These are phyloP conservation scores for Toxoplasma gondii DNA, from an alignment of 169 alveolate species.

Conservation along the genomic window DNA sequence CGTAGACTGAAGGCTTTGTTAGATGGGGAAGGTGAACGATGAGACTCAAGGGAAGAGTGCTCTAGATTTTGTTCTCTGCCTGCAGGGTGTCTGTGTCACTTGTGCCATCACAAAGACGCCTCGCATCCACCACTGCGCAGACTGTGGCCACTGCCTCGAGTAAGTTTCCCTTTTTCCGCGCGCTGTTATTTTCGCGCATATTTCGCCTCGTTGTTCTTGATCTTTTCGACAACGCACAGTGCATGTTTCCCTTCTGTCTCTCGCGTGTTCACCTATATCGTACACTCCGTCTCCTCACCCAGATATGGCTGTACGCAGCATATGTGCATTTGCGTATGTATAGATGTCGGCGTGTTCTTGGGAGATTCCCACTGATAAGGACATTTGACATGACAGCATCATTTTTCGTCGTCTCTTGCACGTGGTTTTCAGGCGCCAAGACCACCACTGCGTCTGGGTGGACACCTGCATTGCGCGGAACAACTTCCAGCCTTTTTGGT, in stretches of 20 bases:
- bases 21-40: no score
- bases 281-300: no score
- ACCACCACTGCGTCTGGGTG: constrained; percentile 97
- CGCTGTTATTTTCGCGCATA: neutral
- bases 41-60: no score
- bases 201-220: no score
- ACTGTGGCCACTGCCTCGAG: constrained; percentile 83
- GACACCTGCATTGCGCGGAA: constrained; percentile 93
- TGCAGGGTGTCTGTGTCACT: constrained; percentile 84
- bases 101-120: constrained; percentile 82
- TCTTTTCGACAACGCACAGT: no score
- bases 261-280: no score
- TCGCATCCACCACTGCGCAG: constrained; percentile 86
- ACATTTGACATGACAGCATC: no score
- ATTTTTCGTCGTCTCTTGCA: no score
- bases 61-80: neutral
- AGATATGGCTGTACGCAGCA: no score
- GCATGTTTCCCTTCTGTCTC: no score
- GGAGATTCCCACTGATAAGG: no score
- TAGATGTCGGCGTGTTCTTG: neutral
- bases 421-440: constrained; percentile 81
- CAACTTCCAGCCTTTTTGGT: constrained; percentile 78
- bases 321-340: neutral
- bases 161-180: constrained; percentile 48
- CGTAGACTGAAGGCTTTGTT: no score